Evolutionary conservation across 805 yeast species (phyloP).

Genomic region (Myxozyma neotropica): DNA sequence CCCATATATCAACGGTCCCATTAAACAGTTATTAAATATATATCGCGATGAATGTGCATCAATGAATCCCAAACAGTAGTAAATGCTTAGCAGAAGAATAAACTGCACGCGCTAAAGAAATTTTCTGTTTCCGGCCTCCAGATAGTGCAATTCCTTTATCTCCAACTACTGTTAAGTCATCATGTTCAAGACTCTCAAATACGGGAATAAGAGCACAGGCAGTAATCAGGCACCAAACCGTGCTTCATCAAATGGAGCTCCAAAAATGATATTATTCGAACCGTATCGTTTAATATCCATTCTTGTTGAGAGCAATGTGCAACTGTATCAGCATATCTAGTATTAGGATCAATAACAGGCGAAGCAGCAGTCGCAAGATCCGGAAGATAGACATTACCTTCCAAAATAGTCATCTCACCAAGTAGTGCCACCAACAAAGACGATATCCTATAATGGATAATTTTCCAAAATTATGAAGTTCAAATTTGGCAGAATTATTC

Average conservation of each 20-base stretch:
- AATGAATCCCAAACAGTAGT: constrained; percentile 87
- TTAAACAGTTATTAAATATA: constrained; percentile 86
- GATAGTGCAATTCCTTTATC: constrained; percentile 95
- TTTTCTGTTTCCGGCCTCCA: constrained; percentile 97
- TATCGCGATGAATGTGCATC: constrained; percentile 94
- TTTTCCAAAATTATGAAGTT: constrained; percentile 70
- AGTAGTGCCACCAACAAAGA: constrained; percentile 78
- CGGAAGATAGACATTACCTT: constrained; percentile 77
- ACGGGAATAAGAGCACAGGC: constrained; percentile 91
- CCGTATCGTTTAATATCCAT: constrained; percentile 89
- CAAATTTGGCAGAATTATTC: constrained; percentile 51
- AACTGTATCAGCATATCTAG: constrained; percentile 80
- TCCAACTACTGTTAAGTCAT: constrained; percentile 93
- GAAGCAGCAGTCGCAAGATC: constrained; percentile 55
- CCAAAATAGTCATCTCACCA: constrained; percentile 69
- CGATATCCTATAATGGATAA: constrained; percentile 81
- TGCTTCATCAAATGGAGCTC: constrained; percentile 69
- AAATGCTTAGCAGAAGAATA: constrained; percentile 82
- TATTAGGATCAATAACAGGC: constrained; percentile 56
- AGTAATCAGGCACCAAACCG: constrained; percentile 76
- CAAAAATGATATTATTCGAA: constrained; percentile 84
- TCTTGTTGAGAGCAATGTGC: constrained; percentile 59
- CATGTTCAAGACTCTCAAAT: constrained; percentile 78
- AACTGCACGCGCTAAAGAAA: constrained; percentile 90
- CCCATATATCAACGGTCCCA: constrained; percentile 81